A percentile compares a stretch with the other conserved stretches of the same genome.
phyloP scores from a whole-genome alignment of 768 basidiomycete genomes.

The Baorangia bicolor region DNA sequence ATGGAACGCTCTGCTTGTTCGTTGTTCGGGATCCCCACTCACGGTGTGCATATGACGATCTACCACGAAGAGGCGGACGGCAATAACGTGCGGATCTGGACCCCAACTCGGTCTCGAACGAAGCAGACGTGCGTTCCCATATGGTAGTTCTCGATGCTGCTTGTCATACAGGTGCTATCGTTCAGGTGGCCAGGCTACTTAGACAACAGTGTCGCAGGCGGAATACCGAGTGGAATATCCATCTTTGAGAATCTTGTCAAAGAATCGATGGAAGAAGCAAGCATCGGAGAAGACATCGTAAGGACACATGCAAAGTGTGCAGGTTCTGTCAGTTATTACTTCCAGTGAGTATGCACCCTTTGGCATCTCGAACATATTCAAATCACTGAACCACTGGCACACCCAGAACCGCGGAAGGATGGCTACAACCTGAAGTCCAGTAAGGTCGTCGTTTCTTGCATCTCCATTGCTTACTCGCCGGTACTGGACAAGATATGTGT shows the following conservation, averaged over 20 bases:
- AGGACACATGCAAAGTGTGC: conserved; percentile 54
- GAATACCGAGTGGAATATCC: conserved; percentile 78
- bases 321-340: conserved; percentile 83
- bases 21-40: conserved; percentile 87
- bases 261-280: conserved; percentile 94
- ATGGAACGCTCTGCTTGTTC: conserved; percentile 90
- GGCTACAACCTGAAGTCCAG: conserved; percentile 88
- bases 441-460: conserved; percentile 34
- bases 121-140: conserved; percentile 76
- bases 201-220: conserved; percentile 92
- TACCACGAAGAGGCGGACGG: conserved; percentile 45
- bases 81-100: conserved; percentile 65
- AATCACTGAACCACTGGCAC: background rate
- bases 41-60: conserved; percentile 88
- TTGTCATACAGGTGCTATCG: background rate
- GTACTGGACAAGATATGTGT: conserved; percentile 62
- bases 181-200: conserved; percentile 78
- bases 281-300: conserved; percentile 65
- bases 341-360: conserved; percentile 43
- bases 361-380: background rate
- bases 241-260: conserved; percentile 78
- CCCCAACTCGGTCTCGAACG: conserved; percentile 78
- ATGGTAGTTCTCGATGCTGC: background rate
- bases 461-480: background rate
- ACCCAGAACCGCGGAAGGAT: conserved; percentile 36